Base-by-base conservation (phyloP, 2,329 filamentous ascomycete genomes). In the Claviceps sp. region DNA sequence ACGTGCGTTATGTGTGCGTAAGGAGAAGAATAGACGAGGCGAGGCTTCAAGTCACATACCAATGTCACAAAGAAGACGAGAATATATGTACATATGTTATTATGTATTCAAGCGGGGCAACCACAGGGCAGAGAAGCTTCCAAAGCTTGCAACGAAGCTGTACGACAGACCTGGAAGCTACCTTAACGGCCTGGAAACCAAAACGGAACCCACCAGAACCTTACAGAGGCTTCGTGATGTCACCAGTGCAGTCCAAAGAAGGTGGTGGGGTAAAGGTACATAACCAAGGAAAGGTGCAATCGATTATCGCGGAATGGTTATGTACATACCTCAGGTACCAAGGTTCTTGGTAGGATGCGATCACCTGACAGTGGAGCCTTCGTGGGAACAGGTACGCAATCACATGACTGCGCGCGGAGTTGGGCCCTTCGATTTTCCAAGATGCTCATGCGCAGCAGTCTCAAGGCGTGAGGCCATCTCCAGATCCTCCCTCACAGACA, bases 201-300 rank as follows among this genome's bases (percentile, higher is more conserved):
- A 55, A 58, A 54, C 58, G 57, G 63, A 65, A 65, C 48, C 61
- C 60, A 56, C 62, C 59, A 57, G 65, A 63, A 67, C 56, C 60
- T 58, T 57, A 57, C 46, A 57, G 64, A 59, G 37, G 54, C 49
- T 61, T 61, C 59, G 58, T 64, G 65, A 68, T 64, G 65, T 68
- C 65, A 67, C 65, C 56, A 47, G 16, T 13, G 26, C 26, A 30
- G 26, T 30, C 26, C 26, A 10, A 30, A 30, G 26, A 30, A 30
- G 26, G 8, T 10, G 26, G 26, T 30, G 26, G 26, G 26, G 26
- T 3, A 30, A 30, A 30, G 26, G 26, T 4, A 30, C 26, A n/a
- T n/a, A n/a, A n/a, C n/a, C n/a, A n/a, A n/a, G n/a, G n/a, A 8
- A 30, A 30, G 19, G 19, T 22, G 2, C 19, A 22, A 19, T 19